Conservation (phyloP, 2,329 filamentous ascomycete species). For the Diaporthe ampelina region DNA sequence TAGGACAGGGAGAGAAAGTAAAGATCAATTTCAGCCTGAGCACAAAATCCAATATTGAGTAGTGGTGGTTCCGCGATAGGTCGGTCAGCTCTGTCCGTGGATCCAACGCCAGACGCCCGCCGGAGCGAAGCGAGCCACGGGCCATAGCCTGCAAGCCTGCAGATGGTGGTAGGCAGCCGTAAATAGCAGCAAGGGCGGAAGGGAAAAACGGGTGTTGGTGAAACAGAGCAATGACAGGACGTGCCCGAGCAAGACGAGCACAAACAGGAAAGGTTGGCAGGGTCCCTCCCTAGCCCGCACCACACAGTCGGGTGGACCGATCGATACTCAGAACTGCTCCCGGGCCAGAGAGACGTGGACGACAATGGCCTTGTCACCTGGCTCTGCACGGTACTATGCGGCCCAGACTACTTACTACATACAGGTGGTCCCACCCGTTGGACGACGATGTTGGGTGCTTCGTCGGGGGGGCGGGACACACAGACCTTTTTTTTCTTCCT, state of each 20-base stretch:
- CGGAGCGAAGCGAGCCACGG: conserved; percentile 40
- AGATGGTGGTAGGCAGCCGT: conserved; percentile 32
- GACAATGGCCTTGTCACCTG: conserved; percentile 16
- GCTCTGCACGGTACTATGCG: conserved; percentile 10
- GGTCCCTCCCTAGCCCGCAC: conserved; percentile 20
- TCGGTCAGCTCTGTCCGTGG: conserved; percentile 36
- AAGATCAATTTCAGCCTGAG: conserved; percentile 35
- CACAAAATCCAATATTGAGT: conserved; percentile 27
- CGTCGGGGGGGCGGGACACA: background rate
- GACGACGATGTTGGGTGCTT: conserved; percentile 2
- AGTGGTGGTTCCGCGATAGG: conserved; percentile 23
- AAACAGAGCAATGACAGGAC: conserved; percentile 39
- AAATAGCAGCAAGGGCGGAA: conserved; percentile 37
- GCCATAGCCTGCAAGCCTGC: conserved; percentile 9
- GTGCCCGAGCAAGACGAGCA: conserved; percentile 36
- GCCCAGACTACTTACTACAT: background rate
- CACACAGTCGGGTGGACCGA: conserved; percentile 32
- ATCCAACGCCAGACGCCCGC: conserved; percentile 23
- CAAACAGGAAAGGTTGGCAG: conserved; percentile 21
- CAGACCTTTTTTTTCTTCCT: background rate
- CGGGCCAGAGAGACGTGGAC: conserved; percentile 5
- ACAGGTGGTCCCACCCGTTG: background rate
- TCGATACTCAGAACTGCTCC: conserved; percentile 12
- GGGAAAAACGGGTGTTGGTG: conserved; percentile 35
- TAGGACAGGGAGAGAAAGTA: conserved; percentile 26